Evolutionary conservation across 139 green algal genomes (phyloP), one percentile per base, ranked within the genome.

Genomic region (Micractinium sp.): DNA sequence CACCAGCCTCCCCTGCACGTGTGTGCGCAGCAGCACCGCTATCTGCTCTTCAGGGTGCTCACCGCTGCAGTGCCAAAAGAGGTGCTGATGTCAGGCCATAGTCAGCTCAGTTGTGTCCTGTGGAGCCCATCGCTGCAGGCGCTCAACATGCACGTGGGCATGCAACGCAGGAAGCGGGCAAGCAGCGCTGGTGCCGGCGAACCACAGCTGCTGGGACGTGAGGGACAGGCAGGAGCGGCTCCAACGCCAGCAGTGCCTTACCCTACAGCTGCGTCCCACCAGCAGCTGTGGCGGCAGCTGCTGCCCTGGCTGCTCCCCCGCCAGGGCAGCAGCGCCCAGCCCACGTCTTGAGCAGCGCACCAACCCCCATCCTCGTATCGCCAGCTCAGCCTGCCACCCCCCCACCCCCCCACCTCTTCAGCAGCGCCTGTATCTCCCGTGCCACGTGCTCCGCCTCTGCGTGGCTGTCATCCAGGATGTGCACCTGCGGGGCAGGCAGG

Each of bases 11-110:
- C 75, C 85, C 82, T 93, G 92, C 2, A 61, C 71, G 83, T 95
- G 91, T 1, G 85, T 91, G 79, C 92, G 88, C 63, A 91, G 88
- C 53, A 96, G 88, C n/a, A 96, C 90, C 2, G 93, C 94, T 36
- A 95, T 81, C 74, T 96, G 86, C 41, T 87, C 66, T 23, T 39
- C 35, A 3, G 87, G 79, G 87, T 82, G 66, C 66, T 79, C 80
- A 0, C 79, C 39, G 27, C 67, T 86, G 81, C 41, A 25, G 1
- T 14, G 36, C 16, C 22, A 73, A 73, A 25, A 73, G 23, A 56
- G 47, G n/a, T n/a, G n/a, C n/a, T n/a, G n/a, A n/a, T n/a, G n/a
- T n/a, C n/a, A n/a, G n/a, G n/a, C n/a, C n/a, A n/a, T n/a, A n/a
- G n/a, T n/a, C n/a, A n/a, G n/a, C n/a, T n/a, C n/a, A n/a, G n/a